A percentile compares a stretch with the other conserved stretches of the same genome.
These are phyloP conservation scores for Iodosphaeria phyllophila DNA, from an alignment of 2,329 filamentous ascomycete genomes.

Conservation along the genomic window DNA sequence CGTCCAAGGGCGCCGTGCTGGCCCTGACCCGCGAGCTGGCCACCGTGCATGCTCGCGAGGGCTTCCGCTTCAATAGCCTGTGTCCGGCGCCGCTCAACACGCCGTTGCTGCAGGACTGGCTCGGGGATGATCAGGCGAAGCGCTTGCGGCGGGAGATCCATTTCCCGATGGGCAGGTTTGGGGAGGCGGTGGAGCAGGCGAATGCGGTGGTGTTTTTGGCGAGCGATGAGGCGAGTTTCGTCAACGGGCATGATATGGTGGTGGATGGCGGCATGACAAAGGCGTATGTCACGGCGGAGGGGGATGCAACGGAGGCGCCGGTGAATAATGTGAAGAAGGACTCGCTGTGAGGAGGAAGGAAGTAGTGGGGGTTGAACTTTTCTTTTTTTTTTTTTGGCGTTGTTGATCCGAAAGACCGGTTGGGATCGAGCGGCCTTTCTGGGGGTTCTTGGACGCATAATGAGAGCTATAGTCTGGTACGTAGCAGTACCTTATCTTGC, in stretches of 20 bases:
- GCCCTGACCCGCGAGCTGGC: conserved; percentile 81
- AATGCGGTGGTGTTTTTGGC: conserved; percentile 77
- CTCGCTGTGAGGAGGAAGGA: conserved; percentile 15
- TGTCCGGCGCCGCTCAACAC: conserved; percentile 90
- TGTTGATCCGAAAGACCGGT: too few species aligned
- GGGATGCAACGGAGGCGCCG: conserved; percentile 32
- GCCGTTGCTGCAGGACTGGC: conserved; percentile 79
- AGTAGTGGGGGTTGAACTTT: background rate
- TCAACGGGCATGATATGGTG: conserved; percentile 82
- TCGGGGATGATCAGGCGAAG: conserved; percentile 73
- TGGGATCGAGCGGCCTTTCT: background rate
- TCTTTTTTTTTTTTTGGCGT: background rate
- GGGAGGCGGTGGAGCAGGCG: conserved; percentile 86
- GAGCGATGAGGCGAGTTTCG: conserved; percentile 75
- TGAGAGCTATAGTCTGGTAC: too few species aligned
- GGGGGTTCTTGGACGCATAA: too few species aligned
- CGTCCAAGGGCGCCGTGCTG: conserved; percentile 81
- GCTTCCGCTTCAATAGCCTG: conserved; percentile 76
- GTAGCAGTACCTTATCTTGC: background rate
- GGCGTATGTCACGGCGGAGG: conserved; percentile 61
- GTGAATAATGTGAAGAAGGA: conserved; percentile 39
- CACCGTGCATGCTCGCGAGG: conserved; percentile 78
- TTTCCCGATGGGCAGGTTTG: conserved; percentile 75
- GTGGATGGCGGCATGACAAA: conserved; percentile 94
- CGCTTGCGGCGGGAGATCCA: conserved; percentile 69